phyloP scores from a whole-genome alignment of 331 rosid genomes.

The Phaseolus coccineus region DNA sequence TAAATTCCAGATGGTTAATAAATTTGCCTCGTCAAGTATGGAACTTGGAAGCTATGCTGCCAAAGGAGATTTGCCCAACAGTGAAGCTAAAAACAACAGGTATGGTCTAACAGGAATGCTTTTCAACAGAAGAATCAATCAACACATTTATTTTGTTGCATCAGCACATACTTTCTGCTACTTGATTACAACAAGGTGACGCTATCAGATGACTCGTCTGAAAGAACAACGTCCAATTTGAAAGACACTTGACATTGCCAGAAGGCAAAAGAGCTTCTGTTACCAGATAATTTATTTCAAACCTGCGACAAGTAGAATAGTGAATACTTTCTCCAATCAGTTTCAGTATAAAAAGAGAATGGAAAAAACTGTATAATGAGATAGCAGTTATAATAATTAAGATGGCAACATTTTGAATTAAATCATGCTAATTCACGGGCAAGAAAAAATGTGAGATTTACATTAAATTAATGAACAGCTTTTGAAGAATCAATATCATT shows the following conservation, averaged over 20 bases:
- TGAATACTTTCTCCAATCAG: constrained; percentile 34
- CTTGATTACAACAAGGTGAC: constrained; percentile 44
- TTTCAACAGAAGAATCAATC: constrained; percentile 46
- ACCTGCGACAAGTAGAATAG: constrained; percentile 54
- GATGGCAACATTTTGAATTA: constrained; percentile 24
- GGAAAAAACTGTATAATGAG: constrained; percentile 32
- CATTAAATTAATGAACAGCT: constrained; percentile 18
- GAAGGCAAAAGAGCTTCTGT: constrained; percentile 47
- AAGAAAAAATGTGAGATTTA: neutral
- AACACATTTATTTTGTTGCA: constrained; percentile 18
- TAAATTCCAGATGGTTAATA: constrained; percentile 33
- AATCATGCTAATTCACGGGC: constrained; percentile 31
- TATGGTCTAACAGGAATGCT: constrained; percentile 39
- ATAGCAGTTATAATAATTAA: constrained; percentile 21
- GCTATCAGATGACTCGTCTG: constrained; percentile 35
- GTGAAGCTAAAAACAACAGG: constrained; percentile 45
- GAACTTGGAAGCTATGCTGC: constrained; percentile 53
- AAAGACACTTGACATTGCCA: constrained; percentile 43
- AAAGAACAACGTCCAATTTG: constrained; percentile 39
- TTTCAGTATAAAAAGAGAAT: constrained; percentile 23
- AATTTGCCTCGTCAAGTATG: constrained; percentile 46
- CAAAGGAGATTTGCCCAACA: constrained; percentile 84
- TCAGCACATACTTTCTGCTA: constrained; percentile 39
- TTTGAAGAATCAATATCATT: neutral
- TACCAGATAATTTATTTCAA: constrained; percentile 43